Base-by-base conservation (phyloP, 129 eudicot genomes). In the Glebionis coronaria region DNA sequence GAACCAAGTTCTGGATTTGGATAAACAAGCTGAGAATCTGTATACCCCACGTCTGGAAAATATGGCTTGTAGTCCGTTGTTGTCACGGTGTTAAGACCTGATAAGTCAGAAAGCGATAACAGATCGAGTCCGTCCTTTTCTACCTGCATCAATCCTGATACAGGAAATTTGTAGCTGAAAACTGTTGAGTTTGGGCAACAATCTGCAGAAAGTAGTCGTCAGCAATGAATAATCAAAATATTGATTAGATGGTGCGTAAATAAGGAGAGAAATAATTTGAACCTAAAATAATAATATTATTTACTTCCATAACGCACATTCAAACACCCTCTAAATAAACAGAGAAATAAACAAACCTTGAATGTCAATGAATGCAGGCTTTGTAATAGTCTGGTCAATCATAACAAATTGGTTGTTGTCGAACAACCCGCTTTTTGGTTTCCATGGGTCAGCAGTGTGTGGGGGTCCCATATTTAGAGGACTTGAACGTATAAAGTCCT, bases 331-430 rank as follows among this genome's bases (percentile, higher is more conserved):
- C n/a, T n/a, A n/a, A n/a, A n/a, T n/a, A n/a, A n/a, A n/a, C n/a
- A n/a, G n/a, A n/a, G n/a, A n/a, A n/a, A n/a, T n/a, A 27, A 38
- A 42, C 47, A 16, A 67, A 88, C 96, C 96, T 88, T 85, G 82
- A 35, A 74, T 64, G 57, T 81, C 85, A 44, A 70, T 79, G 66
- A 68, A 72, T n/a, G 63, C 70, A 60, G 81, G 83, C 80, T 76
- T 82, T 64, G 47, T 63, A 69, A 56, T 44, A 40, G 78, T 61
- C 8, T 84, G 76, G 52, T 79, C 80, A 44, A 78, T 58, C 55
- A 46, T 76, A 60, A 72, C 55, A 27, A 81, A 69, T 3, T 59
- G 81, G 54, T 66, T 76, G 69, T 25, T 65, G 19, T 75, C 76
- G 3, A 57, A 63, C 19, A 77, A 11, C 21, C 79, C 67, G 71